Base-by-base conservation (phyloP, 345 rosid species). In the Salix viminalis region DNA sequence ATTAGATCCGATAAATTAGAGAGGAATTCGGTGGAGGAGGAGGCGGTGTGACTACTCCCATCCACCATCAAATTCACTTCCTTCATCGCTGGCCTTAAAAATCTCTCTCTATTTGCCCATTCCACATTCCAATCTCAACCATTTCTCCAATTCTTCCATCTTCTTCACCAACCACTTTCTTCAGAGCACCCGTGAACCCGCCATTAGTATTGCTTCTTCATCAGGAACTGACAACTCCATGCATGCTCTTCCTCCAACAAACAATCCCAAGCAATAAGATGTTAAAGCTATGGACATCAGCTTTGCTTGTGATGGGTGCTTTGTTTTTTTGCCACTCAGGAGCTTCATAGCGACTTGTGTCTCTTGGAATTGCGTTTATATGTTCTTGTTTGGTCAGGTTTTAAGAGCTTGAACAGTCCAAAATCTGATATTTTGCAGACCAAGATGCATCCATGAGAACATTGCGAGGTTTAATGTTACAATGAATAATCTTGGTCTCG, bases 231-330 rank as follows among this genome's bases (percentile, higher is more conserved):
- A 30, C 32, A 30, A 30, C 4, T 71, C 71, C 39, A n/a, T 0
- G 21, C 70, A 32, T 32, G 34, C 34, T 77, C 32, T 62, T 70
- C 26, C 75, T 70, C 7, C 75, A 77, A 8, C 36, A 70, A 15
- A 77, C 50, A n/a, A 62, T 44, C 65, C 70, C 50, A 4, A 70
- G 28, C 1, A 26, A 26, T 26, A 26, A 26, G 28, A 26, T 26
- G 37, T 82, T 82, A 14, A 61, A 77, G 48, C 84, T 84, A 69
- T 75, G 81, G 6, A 79, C 79, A 46, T 77, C 48, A 2, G 76
- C 66, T 77, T 72, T 72, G 15, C 60, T 61, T 50, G 76, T 65
- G 7, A 77, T 28, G 2, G 75, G 71, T 10, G 50, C 21, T 23
- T 8, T 24, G 42, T 50, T 26, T 21, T 37, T 48, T 6, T 66